Conservation (phyloP, 2,329 filamentous ascomycete genomes). For the Graphium sp. region DNA sequence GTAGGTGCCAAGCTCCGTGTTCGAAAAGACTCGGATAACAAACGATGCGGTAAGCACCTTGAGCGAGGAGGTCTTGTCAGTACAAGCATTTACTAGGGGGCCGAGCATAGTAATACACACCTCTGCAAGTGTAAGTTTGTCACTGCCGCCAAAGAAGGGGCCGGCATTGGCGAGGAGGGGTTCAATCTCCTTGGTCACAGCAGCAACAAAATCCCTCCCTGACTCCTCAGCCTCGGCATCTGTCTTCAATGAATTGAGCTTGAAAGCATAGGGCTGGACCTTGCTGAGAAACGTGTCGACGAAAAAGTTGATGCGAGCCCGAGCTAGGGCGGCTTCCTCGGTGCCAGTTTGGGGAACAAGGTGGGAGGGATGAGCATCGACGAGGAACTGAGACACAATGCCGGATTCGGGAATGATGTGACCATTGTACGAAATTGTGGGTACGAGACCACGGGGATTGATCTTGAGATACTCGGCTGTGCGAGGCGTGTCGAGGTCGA, state of each 20-base stretch:
- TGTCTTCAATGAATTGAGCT: constrained; percentile 25
- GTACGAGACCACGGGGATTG: constrained; percentile 67
- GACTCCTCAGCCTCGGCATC: constrained; percentile 31
- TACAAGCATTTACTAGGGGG: constrained; percentile 3
- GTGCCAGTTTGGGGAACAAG: constrained; percentile 40
- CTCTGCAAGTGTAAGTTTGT: constrained; percentile 56
- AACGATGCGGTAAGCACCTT: constrained; percentile 52
- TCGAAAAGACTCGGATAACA: constrained; percentile 39
- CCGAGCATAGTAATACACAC: constrained; percentile 20
- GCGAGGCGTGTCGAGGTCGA: constrained; percentile 53
- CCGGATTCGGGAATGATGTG: constrained; percentile 58
- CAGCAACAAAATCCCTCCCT: constrained; percentile 31
- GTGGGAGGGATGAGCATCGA: constrained; percentile 51
- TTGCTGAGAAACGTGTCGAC: constrained; percentile 53
- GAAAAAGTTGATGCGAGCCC: constrained; percentile 57
- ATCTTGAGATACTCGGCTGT: constrained; percentile 59
- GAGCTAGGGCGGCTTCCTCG: constrained; percentile 34
- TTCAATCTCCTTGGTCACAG: constrained; percentile 54
- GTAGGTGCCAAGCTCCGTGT: constrained; percentile 35
- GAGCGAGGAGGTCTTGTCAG: constrained; percentile 1
- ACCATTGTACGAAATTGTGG: constrained; percentile 46
- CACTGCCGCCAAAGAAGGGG: constrained; percentile 48
- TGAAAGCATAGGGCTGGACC: constrained; percentile 28
- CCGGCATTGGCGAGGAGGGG: constrained; percentile 40
- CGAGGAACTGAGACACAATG: constrained; percentile 55